These are phyloP conservation scores for Citrus mangshanensis DNA, from an alignment of 345 rosid species.

Conservation along the genomic window DNA sequence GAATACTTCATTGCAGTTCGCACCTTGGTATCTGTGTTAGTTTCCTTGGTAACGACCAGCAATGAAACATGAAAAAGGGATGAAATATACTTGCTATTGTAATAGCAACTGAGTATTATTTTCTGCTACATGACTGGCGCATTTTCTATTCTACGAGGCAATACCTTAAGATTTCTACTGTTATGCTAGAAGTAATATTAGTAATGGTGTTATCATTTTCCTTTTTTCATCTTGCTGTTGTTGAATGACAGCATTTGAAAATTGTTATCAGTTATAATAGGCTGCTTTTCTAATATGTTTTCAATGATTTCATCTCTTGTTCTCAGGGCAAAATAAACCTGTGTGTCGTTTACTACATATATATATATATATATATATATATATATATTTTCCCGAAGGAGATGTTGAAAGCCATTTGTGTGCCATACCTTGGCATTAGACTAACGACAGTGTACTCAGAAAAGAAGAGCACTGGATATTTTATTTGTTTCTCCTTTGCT, in stretches of 20 bases:
- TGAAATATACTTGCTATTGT: background rate
- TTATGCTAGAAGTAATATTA: too few species aligned
- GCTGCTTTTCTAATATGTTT: background rate
- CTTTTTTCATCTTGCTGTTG: too few species aligned
- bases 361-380: too few species aligned
- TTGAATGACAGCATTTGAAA: background rate
- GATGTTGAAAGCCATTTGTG: background rate
- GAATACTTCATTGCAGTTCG: too few species aligned
- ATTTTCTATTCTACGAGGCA: background rate
- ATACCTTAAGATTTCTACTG: background rate
- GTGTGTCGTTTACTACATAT: too few species aligned
- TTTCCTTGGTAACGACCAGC: background rate
- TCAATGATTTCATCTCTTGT: background rate
- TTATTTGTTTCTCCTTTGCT: background rate
- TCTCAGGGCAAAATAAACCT: conserved; percentile 16
- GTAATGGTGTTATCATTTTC: too few species aligned
- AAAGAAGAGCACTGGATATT: background rate
- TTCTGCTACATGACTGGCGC: background rate
- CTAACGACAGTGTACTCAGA: background rate
- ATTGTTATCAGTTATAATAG: background rate
- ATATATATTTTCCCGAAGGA: too few species aligned
- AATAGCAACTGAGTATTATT: background rate
- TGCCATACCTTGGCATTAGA: background rate
- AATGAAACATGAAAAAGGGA: background rate
- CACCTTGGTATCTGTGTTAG: too few species aligned